Conservation (phyloP, 345 rosid genomes). For the Hypericum perforatum region DNA sequence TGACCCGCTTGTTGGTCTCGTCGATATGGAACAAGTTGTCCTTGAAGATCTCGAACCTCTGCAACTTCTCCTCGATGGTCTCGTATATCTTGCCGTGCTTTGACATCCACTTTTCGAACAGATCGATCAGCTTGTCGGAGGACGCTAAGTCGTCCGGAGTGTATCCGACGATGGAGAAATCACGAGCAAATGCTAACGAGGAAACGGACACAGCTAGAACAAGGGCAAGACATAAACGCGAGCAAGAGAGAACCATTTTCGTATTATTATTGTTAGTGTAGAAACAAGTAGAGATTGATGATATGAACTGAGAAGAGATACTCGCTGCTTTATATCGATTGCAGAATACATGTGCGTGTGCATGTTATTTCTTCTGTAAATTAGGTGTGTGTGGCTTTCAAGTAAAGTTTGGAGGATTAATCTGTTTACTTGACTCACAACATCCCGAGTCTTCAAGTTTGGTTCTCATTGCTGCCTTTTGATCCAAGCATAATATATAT, state of each 20-base stretch:
- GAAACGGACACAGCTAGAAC: constrained; percentile 23
- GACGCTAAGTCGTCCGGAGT: constrained; percentile 50
- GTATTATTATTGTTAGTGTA: too few species aligned
- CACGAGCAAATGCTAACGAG: constrained; percentile 35
- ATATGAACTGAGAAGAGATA: constrained; percentile 6
- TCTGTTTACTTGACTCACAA: constrained; percentile 1
- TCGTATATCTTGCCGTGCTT: constrained; percentile 53
- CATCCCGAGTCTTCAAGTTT: constrained; percentile 34
- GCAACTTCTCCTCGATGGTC: constrained; percentile 51
- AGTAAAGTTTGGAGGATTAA: constrained; percentile 26
- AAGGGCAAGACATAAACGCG: constrained; percentile 21
- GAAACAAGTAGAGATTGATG: constrained; percentile 13
- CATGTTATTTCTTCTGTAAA: constrained; percentile 16
- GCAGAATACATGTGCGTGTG: not conserved
- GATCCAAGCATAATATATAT: constrained; percentile 9
- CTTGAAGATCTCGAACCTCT: constrained; percentile 56
- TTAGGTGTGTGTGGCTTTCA: constrained; percentile 34
- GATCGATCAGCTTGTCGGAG: constrained; percentile 43
- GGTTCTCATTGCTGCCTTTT: constrained; percentile 13
- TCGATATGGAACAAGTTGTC: constrained; percentile 75
- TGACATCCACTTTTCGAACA: constrained; percentile 66
- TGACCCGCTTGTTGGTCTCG: constrained; percentile 48
- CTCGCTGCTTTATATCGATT: not conserved
- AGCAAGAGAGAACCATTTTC: constrained; percentile 30
- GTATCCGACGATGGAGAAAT: constrained; percentile 72